Evolutionary conservation across 164 flowering plant species (phyloP).

Genomic region (Nymphaea thermarum): DNA sequence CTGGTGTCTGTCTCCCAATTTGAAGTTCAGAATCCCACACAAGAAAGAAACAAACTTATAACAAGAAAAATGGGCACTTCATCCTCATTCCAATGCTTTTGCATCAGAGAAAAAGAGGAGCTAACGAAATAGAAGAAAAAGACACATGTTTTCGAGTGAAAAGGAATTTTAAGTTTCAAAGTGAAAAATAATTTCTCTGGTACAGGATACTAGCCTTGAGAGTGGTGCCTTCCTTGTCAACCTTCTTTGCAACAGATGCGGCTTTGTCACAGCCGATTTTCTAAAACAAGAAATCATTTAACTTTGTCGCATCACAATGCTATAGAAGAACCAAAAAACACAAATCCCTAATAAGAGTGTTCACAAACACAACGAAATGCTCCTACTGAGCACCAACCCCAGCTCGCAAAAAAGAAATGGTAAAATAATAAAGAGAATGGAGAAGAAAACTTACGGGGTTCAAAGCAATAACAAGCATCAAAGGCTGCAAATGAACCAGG

Average conservation of each 20-base stretch:
- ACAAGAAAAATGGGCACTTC: no score
- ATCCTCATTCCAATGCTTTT: no score
- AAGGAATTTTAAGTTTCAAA: no score
- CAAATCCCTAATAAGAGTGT: neutral
- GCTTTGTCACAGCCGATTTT: conserved; percentile 99
- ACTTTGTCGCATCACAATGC: neutral
- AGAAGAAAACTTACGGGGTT: conserved; percentile 69
- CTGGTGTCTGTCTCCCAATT: no score
- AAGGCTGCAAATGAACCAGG: conserved; percentile 52
- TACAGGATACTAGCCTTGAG: conserved; percentile 42
- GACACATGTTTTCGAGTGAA: no score
- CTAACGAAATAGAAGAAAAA: no score
- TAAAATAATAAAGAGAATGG: neutral
- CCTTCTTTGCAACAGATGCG: conserved; percentile 96
- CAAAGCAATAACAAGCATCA: conserved; percentile 94
- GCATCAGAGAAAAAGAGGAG: no score
- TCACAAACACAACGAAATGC: neutral
- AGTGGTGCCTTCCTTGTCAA: conserved; percentile 89
- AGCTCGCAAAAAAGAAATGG: neutral
- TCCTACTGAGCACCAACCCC: neutral
- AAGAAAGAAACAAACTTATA: no score
- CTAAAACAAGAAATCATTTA: conserved; percentile 24
- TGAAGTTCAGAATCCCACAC: no score
- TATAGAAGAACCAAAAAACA: no score
- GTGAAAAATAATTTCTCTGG: no score